Evolutionary conservation across 331 rosid genomes (phyloP).

Genomic region (Quercus tomentella): DNA sequence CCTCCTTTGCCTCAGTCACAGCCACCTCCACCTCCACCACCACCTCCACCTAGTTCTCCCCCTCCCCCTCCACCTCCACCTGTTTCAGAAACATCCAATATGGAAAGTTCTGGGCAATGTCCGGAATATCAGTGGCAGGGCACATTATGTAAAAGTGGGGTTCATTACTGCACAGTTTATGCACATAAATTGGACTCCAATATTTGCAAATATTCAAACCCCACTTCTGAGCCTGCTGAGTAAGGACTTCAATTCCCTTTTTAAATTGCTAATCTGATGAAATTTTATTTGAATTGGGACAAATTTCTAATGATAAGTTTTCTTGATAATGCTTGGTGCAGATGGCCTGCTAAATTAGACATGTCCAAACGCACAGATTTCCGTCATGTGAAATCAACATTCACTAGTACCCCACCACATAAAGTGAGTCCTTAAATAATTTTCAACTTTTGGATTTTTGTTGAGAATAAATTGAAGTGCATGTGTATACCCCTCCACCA

Average conservation of each 20-base stretch:
- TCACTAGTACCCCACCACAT: constrained; percentile 67
- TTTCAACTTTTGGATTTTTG: neutral
- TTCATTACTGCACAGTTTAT: constrained; percentile 77
- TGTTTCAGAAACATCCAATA: constrained; percentile 39
- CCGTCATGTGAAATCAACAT: constrained; percentile 80
- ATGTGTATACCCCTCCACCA: neutral
- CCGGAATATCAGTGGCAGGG: constrained; percentile 80
- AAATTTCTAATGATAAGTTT: neutral
- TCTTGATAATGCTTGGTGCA: constrained; percentile 43
- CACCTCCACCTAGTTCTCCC: constrained; percentile 92
- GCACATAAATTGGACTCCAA: constrained; percentile 69
- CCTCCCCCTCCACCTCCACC: constrained; percentile 73
- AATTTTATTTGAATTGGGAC: neutral
- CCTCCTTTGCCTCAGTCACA: constrained; percentile 85
- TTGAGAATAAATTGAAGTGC: neutral
- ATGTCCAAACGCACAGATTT: constrained; percentile 93
- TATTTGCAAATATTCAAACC: constrained; percentile 68
- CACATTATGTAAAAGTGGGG: constrained; percentile 81
- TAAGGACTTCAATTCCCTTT: constrained; percentile 34
- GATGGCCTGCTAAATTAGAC: constrained; percentile 95
- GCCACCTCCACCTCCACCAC: constrained; percentile 65
- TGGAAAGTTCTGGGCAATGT: constrained; percentile 44
- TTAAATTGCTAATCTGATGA: constrained; percentile 17
- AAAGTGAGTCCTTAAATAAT: constrained; percentile 52
- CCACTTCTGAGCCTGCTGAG: constrained; percentile 80